Percentiles rank a stretch among this genome's conserved stretches.
Conservation (phyloP, 2,329 filamentous ascomycete species). For the Orbilia quercus region DNA sequence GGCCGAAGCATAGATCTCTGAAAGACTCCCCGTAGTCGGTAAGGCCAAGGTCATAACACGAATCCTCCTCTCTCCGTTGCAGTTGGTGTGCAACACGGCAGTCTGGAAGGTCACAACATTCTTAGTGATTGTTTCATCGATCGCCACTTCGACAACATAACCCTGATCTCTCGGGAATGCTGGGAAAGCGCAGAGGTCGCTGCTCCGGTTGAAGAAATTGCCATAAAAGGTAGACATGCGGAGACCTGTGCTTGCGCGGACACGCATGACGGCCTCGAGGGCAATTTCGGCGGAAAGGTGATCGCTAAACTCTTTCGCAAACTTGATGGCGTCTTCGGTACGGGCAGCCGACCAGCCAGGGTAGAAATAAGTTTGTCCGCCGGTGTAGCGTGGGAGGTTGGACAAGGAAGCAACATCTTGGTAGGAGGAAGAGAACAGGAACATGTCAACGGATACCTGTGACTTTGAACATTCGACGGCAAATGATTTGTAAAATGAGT, state of each 20-base stretch:
- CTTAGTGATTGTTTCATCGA: constrained; percentile 92
- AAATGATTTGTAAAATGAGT: constrained; percentile 98
- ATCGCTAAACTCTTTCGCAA: constrained; percentile 95
- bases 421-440: constrained; percentile 93
- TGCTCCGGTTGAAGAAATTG: constrained; percentile 99
- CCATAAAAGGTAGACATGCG: constrained; percentile 99
- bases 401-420: constrained; percentile 97
- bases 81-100: constrained; percentile 95
- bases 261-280: constrained; percentile 92
- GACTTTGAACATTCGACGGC: constrained; percentile 99
- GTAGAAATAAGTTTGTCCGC: constrained; percentile 98
- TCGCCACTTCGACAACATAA: constrained; percentile 97
- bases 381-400: constrained; percentile 94
- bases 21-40: constrained; percentile 88
- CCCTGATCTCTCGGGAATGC: constrained; percentile 97
- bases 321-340: constrained; percentile 96
- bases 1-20: constrained; percentile 91
- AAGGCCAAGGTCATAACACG: constrained; percentile 92
- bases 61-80: constrained; percentile 95
- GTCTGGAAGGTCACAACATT: constrained; percentile 92
- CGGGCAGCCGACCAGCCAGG: constrained; percentile 96
- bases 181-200: constrained; percentile 96
- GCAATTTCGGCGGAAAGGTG: constrained; percentile 97
- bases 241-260: constrained; percentile 91
- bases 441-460: constrained; percentile 98